Conservation (phyloP, 2,329 filamentous ascomycete genomes). For the Beauveria sp. region DNA sequence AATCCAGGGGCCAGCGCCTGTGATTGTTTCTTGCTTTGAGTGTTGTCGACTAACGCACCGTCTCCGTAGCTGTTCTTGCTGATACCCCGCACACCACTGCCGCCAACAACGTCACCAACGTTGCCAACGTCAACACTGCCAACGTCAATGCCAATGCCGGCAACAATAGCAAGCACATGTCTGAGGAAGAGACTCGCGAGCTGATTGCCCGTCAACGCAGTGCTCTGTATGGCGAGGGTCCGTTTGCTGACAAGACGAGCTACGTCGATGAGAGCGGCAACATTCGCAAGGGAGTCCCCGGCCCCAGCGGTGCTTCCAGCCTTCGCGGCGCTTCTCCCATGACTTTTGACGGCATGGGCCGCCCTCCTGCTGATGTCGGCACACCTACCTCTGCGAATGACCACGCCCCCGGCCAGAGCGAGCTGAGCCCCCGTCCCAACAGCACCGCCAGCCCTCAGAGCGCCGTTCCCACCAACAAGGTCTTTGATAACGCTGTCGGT, state of each 20-base stretch:
- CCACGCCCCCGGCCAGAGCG: slow-evolving; percentile 40
- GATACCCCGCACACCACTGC: slow-evolving; percentile 28
- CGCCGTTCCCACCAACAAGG: slow-evolving; percentile 48
- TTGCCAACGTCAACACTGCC: neutral
- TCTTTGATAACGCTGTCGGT: slow-evolving; percentile 49
- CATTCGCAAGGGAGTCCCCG: slow-evolving; percentile 58
- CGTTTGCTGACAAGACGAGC: slow-evolving; percentile 58
- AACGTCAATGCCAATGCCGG: slow-evolving; percentile 12
- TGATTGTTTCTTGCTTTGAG: slow-evolving; percentile 16
- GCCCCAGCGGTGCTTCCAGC: slow-evolving; percentile 53
- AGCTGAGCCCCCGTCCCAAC: slow-evolving; percentile 60
- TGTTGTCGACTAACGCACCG: slow-evolving; percentile 27
- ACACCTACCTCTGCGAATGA: slow-evolving; percentile 35
- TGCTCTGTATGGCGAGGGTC: slow-evolving; percentile 76
- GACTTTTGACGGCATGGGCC: slow-evolving; percentile 57
- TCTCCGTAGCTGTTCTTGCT: slow-evolving; percentile 42
- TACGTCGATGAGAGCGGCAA: slow-evolving; percentile 62
- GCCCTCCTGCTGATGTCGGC: slow-evolving; percentile 30
- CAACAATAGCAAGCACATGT: slow-evolving; percentile 68
- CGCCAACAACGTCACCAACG: slow-evolving; percentile 14
- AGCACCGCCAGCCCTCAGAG: slow-evolving; percentile 80
- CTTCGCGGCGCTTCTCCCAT: slow-evolving; percentile 73
- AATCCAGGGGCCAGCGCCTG: neutral
- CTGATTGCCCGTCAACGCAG: slow-evolving; percentile 93
- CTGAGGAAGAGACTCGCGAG: slow-evolving; percentile 91